Percentiles rank a stretch among this genome's conserved stretches.
Conservation (phyloP, 108 stramenopile genomes). For the Aurantiochytrium sp. region DNA sequence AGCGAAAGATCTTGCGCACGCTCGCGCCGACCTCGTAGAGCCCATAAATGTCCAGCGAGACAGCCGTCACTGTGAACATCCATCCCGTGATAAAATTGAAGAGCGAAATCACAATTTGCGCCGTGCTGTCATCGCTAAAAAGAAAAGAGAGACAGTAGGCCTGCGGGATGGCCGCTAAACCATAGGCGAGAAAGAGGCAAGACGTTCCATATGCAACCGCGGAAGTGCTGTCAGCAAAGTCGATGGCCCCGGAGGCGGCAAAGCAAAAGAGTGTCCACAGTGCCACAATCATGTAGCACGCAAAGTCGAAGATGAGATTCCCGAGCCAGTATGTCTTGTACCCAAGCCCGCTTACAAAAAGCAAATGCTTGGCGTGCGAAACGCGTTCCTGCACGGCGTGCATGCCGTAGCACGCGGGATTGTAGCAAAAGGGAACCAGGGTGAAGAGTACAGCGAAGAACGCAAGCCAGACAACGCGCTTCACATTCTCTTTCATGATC, state of each 20-base stretch:
- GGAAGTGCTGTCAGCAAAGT: background rate
- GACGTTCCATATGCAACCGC: constrained; percentile 21
- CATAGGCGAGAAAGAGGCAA: constrained; percentile 69
- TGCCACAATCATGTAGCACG: background rate
- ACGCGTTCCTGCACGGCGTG: constrained; percentile 1
- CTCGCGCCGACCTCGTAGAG: background rate
- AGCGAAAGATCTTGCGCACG: background rate
- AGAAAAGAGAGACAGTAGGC: constrained; percentile 77
- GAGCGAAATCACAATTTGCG: constrained; percentile 75
- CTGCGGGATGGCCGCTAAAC: constrained; percentile 78
- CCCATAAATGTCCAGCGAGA: constrained; percentile 5
- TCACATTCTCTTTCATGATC: background rate
- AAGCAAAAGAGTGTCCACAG: background rate
- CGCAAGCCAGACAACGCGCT: background rate
- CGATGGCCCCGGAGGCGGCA: background rate
- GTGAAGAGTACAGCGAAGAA: constrained; percentile 1
- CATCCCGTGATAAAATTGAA: constrained; percentile 58
- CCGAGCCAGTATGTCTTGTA: constrained; percentile 11
- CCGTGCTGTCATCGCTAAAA: constrained; percentile 70
- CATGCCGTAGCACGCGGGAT: constrained; percentile 11
- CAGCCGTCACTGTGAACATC: background rate
- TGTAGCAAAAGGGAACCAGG: constrained; percentile 10
- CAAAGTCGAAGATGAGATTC: background rate
- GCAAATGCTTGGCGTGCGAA: background rate
- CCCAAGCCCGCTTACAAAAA: background rate